phyloP scores from a whole-genome alignment of 805 yeast genomes.

The Candida peoriensis region DNA sequence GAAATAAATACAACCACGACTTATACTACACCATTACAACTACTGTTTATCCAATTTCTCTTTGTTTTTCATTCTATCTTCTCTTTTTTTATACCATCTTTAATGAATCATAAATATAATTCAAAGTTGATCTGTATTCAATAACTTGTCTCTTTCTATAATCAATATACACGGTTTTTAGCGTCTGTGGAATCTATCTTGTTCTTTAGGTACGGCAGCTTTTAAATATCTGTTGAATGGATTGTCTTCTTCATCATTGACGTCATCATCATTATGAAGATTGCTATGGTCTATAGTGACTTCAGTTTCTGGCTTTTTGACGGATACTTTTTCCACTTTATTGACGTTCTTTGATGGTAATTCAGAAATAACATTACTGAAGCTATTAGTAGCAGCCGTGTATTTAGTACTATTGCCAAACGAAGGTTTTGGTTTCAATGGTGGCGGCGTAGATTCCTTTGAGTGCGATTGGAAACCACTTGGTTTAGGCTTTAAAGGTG shows the following conservation, averaged over 20 bases:
- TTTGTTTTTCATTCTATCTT: no score
- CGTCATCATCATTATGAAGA: slow-evolving; percentile 8
- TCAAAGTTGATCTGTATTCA: no score
- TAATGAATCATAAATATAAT: neutral
- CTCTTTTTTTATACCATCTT: no score
- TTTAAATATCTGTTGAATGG: slow-evolving; percentile 33
- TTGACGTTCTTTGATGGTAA: slow-evolving; percentile 1
- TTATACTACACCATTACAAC: neutral
- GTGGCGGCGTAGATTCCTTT: neutral
- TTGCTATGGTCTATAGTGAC: no score
- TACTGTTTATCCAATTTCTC: neutral
- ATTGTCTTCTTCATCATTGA: slow-evolving; percentile 23
- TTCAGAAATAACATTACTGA: no score
- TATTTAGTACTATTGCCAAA: no score
- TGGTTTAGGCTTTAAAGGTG: slow-evolving; percentile 3
- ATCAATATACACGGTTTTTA: neutral
- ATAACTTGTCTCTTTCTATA: no score
- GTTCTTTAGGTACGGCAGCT: slow-evolving; percentile 33
- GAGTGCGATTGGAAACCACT: no score
- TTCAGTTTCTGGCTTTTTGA: no score
- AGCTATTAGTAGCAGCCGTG: no score
- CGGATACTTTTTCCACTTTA: neutral
- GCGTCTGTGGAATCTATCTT: slow-evolving; percentile 28
- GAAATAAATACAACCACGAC: no score
- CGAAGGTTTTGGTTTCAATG: neutral